phyloP scores from a whole-genome alignment of 257 asterid genomes.

The Gentiana macrophylla region DNA sequence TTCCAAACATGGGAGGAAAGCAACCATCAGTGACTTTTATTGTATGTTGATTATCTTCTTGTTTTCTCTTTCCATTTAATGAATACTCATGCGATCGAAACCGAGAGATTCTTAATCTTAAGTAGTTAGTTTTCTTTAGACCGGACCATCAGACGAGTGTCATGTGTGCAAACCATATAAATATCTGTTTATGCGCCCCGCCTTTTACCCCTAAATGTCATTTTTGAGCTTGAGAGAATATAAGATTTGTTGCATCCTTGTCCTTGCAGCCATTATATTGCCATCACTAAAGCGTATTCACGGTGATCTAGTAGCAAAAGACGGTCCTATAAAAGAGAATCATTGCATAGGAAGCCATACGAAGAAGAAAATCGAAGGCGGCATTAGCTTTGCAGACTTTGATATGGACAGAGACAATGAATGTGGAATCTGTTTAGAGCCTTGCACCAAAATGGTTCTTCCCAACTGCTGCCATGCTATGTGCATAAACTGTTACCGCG shows the following conservation, averaged over 20 bases:
- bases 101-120: neutral
- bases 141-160: neutral
- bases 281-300: constrained; percentile 39
- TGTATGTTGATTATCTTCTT: constrained; percentile 22
- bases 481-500: constrained; percentile 82
- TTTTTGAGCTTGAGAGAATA: neutral
- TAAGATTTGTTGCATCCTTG: neutral
- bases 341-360: constrained; percentile 9
- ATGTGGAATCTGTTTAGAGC: constrained; percentile 75
- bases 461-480: constrained; percentile 86
- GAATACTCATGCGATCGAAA: neutral
- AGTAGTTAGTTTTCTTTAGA: neutral
- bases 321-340: constrained; percentile 14
- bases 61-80: neutral
- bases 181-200: too few relatives aligned
- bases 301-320: constrained; percentile 19
- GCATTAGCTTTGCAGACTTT: constrained; percentile 14
- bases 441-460: constrained; percentile 72
- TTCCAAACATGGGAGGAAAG: constrained; percentile 40
- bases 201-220: neutral
- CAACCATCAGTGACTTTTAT: constrained; percentile 46
- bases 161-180: neutral
- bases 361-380: constrained; percentile 16
- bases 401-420: constrained; percentile 53
- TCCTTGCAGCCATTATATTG: constrained; percentile 40